phyloP scores from a whole-genome alignment of 2,329 filamentous ascomycete genomes.

The Diaporthe australafricana region DNA sequence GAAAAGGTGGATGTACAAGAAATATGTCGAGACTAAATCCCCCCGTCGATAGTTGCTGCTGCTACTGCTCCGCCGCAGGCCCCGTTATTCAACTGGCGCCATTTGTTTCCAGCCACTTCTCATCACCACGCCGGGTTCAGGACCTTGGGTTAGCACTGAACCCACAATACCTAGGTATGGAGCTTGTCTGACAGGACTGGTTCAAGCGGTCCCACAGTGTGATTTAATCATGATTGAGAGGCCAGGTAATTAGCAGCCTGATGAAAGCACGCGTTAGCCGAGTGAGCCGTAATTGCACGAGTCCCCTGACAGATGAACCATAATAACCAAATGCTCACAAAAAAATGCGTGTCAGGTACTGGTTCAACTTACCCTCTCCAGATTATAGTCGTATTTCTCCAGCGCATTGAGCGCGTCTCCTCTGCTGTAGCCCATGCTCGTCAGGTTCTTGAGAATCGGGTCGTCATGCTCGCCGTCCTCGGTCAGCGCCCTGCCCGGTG shows the following conservation, averaged over 20 bases:
- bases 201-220: neutral
- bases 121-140: neutral
- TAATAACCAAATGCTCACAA: constrained; percentile 8
- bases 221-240: constrained; percentile 58
- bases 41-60: neutral
- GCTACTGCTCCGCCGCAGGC: neutral
- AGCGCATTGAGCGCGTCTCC: constrained; percentile 80
- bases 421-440: constrained; percentile 87
- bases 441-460: constrained; percentile 89
- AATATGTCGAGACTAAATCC: neutral
- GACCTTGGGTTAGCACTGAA: too few species aligned
- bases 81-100: neutral
- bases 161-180: too few species aligned
- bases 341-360: neutral
- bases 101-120: too few species aligned
- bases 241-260: constrained; percentile 68
- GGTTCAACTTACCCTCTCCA: constrained; percentile 80
- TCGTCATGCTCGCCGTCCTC: constrained; percentile 87
- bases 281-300: neutral
- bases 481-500: constrained; percentile 74
- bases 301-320: neutral
- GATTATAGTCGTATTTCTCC: constrained; percentile 96
- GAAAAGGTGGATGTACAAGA: constrained; percentile 18
- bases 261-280: constrained; percentile 35
- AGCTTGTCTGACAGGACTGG: neutral